Conservation (phyloP, 495 filamentous ascomycete genomes). For the Evansstolkia leycettana region DNA sequence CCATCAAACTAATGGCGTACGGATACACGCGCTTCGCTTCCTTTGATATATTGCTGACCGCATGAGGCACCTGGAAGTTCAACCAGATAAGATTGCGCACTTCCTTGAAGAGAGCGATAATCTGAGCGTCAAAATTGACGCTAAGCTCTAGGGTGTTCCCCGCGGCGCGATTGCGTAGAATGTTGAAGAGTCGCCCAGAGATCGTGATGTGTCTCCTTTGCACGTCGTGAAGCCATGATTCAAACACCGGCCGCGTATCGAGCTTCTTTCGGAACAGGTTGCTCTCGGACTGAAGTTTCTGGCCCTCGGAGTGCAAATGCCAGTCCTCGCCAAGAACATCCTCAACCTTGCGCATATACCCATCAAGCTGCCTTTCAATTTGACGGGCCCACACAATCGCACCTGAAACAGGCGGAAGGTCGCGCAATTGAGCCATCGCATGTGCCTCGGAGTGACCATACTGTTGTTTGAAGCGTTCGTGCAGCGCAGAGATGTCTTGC, state of each 20-base stretch:
- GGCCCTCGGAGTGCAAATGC: conserved; percentile 86
- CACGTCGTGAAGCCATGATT: conserved; percentile 89
- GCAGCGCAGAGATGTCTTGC: conserved; percentile 79
- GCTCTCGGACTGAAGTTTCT: conserved; percentile 82
- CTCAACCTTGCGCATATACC: conserved; percentile 96
- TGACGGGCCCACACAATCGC: conserved; percentile 95
- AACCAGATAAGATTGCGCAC: conserved; percentile 94
- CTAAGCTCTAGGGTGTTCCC: conserved; percentile 76
- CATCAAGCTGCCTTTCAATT: conserved; percentile 87
- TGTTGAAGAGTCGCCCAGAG: conserved; percentile 79
- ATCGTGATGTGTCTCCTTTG: conserved; percentile 78
- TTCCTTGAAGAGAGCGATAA: conserved; percentile 97
- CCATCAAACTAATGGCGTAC: conserved; percentile 95
- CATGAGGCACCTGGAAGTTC: conserved; percentile 82
- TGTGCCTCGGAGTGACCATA: conserved; percentile 97
- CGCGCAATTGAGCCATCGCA: conserved; percentile 91
- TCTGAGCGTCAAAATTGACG: conserved; percentile 94
- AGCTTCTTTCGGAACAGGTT: conserved; percentile 90
- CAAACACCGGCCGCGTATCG: conserved; percentile 83
- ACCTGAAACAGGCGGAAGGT: conserved; percentile 88
- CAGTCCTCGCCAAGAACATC: conserved; percentile 89
- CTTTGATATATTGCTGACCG: conserved; percentile 88
- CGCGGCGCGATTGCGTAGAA: conserved; percentile 72
- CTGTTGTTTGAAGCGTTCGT: conserved; percentile 96
- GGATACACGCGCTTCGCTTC: conserved; percentile 96